Percentiles rank a stretch among this genome's conserved stretches.
phyloP scores from a whole-genome alignment of 257 asterid genomes.

The Rehmannia glutinosa region DNA sequence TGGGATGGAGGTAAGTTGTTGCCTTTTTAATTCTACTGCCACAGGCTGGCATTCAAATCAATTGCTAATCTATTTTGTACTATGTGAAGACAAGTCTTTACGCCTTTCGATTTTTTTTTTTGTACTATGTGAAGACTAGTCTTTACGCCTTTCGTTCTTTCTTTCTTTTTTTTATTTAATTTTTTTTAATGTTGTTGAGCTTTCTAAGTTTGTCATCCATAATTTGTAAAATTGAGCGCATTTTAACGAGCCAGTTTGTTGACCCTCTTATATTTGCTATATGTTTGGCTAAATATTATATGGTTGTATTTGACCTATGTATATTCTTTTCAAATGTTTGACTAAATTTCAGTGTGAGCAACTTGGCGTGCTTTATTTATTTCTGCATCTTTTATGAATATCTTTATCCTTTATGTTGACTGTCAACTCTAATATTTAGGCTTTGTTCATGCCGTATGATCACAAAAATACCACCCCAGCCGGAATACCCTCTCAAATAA shows the following conservation, averaged over 20 bases:
- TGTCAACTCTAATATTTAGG: constrained; percentile 37
- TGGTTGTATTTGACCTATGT: no score
- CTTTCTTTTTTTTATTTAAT: background rate
- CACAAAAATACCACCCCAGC: constrained; percentile 94
- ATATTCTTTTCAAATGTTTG: constrained; percentile 8
- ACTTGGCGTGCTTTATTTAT: constrained; percentile 1
- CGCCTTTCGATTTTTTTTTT: background rate
- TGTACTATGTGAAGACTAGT: no score
- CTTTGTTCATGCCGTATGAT: constrained; percentile 96
- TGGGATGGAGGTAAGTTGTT: constrained; percentile 89
- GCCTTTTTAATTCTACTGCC: constrained; percentile 14
- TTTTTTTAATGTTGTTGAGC: background rate
- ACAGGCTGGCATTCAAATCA: background rate
- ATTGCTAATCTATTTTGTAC: background rate
- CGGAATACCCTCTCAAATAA: constrained; percentile 74
- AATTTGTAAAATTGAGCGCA: background rate
- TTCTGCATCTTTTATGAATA: background rate
- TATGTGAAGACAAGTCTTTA: background rate
- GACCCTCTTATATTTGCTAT: background rate
- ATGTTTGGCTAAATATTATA: no score
- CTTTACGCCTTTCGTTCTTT: background rate
- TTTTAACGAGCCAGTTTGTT: background rate
- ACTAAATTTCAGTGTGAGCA: background rate
- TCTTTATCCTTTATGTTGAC: background rate
- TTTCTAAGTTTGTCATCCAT: background rate